Base-by-base conservation (phyloP, 108 stramenopile genomes). In the Pseudonitzschia multistriata region DNA sequence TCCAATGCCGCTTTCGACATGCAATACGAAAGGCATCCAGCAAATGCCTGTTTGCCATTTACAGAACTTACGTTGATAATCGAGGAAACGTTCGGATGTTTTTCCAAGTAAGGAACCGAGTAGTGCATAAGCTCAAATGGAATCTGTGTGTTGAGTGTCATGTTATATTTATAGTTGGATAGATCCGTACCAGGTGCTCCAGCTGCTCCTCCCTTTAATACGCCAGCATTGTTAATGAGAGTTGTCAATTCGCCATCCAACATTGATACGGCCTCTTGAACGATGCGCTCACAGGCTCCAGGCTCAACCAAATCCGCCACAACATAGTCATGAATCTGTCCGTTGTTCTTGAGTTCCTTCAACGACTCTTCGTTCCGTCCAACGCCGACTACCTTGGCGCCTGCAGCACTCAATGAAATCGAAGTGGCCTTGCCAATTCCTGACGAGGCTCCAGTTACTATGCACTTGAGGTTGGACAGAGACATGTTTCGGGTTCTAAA, bases 1-100 rank as follows among this genome's bases (percentile, higher is more conserved):
- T 88, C 87, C 5, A 88, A 64, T 5, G 87, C 83, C 27, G 87
- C 87, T 70, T 87, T 88, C 56, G 74, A 74, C 82, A 85, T 85
- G 45, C 87, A 88, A 54, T 88, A 88, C 11, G 79, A 25, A 22
- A 71, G 73, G 30, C 81, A 82, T 10, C 79, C 82, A 3, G 74
- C 73, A 70, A 88, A 88, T 13, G 83, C 68, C 45, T 88, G 87
- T 54, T 82, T 81, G 37, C 87, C 87, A 62, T 88, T 85, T 28
- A 88, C 87, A 24, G 74, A 77, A 65, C 82, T 83, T n/a, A 88
- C 78, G 49, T 70, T 85, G 29, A 88, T 74, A 56, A 88, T 88
- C 8, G 84, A 85, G 11, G 81, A 65, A 39, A 62, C 64, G 19
- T 37, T 40, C 17, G 48, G 29, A 13, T 56, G 45, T 37, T 78